Conservation (phyloP, 345 rosid species). For the Combretum micranthum region DNA sequence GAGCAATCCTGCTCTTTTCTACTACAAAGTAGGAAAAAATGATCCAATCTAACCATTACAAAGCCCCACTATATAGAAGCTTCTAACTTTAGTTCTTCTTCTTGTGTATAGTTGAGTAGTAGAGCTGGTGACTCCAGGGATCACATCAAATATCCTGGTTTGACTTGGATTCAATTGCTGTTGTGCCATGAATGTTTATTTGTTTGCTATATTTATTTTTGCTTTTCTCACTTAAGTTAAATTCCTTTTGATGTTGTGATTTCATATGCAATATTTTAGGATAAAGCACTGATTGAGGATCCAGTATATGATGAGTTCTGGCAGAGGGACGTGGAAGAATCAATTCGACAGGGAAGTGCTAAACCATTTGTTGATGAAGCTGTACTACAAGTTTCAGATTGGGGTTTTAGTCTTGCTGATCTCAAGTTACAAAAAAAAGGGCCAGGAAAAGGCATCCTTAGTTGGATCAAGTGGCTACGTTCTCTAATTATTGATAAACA, state of each 20-base stretch:
- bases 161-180: no score
- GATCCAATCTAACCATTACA: no score
- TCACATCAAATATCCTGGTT: no score
- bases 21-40: no score
- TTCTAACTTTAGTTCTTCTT: no score
- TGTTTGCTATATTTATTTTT: no score
- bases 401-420: conserved; percentile 68
- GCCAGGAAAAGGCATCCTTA: conserved; percentile 34
- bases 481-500: conserved; percentile 21
- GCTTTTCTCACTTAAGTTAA: not conserved
- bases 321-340: conserved; percentile 76
- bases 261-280: conserved; percentile 25
- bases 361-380: conserved; percentile 67
- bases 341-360: conserved; percentile 49
- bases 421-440: conserved; percentile 47
- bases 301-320: conserved; percentile 66
- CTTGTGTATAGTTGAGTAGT: no score
- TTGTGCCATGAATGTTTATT: no score
- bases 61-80: no score
- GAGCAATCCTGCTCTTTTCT: no score
- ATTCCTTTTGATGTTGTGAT: not conserved
- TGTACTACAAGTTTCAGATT: conserved; percentile 49
- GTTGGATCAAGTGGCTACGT: conserved; percentile 32
- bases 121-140: no score
- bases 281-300: conserved; percentile 57